Conservation (phyloP, 2,329 filamentous ascomycete species). For the Diaporthe vexans region DNA sequence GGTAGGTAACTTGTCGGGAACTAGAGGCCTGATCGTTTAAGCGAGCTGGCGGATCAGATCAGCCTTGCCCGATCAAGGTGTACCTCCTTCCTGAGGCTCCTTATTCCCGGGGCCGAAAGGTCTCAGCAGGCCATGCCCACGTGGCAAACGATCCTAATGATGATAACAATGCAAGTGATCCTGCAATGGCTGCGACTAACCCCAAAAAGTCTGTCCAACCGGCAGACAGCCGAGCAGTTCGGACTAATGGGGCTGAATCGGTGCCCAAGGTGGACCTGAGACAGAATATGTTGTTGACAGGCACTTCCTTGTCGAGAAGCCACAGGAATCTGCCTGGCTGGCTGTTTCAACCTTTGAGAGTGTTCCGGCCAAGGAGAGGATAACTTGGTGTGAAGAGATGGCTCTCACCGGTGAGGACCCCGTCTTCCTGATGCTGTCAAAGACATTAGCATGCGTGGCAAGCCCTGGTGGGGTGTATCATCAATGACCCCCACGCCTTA, state of each 20-base stretch:
- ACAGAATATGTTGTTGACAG: background rate
- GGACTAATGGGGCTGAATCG: slow-evolving; percentile 3
- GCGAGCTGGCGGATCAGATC: slow-evolving; percentile 10
- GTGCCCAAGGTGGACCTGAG: background rate
- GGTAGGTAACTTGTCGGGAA: no score
- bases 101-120: background rate
- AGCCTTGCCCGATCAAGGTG: background rate
- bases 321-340: background rate
- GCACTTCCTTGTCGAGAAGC: background rate
- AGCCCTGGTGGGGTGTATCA: background rate
- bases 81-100: background rate
- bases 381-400: background rate
- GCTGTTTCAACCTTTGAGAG: background rate
- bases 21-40: background rate
- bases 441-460: background rate
- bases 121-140: background rate
- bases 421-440: background rate
- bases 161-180: slow-evolving; percentile 16
- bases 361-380: background rate
- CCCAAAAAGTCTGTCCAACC: background rate
- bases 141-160: slow-evolving; percentile 3
- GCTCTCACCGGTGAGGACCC: background rate
- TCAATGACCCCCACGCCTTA: no score
- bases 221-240: background rate
- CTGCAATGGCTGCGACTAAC: background rate